Evolutionary conservation across 2,329 filamentous ascomycete species (phyloP), one percentile per base, ranked within the genome.

Genomic region (Sporothrix brunneoviolacea): DNA sequence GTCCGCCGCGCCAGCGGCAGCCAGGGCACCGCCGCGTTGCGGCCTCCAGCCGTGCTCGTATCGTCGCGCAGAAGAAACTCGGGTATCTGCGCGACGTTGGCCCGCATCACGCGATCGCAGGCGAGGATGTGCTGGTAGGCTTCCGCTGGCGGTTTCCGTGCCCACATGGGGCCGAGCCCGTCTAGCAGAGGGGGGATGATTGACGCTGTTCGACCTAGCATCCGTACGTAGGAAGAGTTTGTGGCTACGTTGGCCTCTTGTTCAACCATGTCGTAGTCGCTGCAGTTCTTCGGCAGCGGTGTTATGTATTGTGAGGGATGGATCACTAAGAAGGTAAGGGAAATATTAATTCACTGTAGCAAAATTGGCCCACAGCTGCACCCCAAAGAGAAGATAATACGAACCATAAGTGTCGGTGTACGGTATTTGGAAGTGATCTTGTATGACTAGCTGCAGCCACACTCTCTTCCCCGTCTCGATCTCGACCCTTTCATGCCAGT

Each of bases 341-440:
- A n/a, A n/a, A n/a, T n/a, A n/a, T n/a, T n/a, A n/a, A n/a, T n/a
- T n/a, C n/a, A n/a, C n/a, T n/a, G n/a, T n/a, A n/a, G n/a, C n/a
- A n/a, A n/a, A n/a, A n/a, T n/a, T n/a, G n/a, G n/a, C n/a, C n/a
- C n/a, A n/a, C n/a, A n/a, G n/a, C n/a, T n/a, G n/a, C n/a, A n/a
- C n/a, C n/a, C n/a, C n/a, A n/a, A n/a, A n/a, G n/a, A n/a, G n/a
- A n/a, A n/a, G n/a, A n/a, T n/a, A n/a, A n/a, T n/a, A n/a, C n/a
- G n/a, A n/a, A n/a, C n/a, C n/a, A 48, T 67, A 68, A 5, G 62
- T 64, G 22, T 67, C 64, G 15, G 65, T 66, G 43, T 65, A 68
- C 1, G 64, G 61, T 6, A 67, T 57, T 24, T 54, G 49, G 41
- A 60, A 67, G 44, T 66, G 59, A 46, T 68, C 65, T 49, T 67